Base-by-base conservation (phyloP, 768 basidiomycete species). In the Boletellus emodensis region DNA sequence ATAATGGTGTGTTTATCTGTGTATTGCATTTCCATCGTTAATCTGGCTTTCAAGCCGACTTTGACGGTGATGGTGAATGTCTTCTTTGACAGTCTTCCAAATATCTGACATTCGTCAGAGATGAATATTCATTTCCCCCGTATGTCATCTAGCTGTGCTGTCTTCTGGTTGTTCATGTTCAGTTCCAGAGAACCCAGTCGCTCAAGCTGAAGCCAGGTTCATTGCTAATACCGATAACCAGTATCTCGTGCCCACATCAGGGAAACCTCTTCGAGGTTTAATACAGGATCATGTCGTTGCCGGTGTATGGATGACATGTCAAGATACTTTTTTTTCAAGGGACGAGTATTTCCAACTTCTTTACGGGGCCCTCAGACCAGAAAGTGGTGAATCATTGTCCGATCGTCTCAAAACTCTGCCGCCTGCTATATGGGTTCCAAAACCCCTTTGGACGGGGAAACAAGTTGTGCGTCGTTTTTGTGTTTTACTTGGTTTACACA, bases 51-150 rank as follows among this genome's bases (percentile, higher is more conserved):
- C 40, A 56, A 87, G 86, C 92, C 61, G 92, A 95, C 69, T 95
- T 95, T 61, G 92, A 95, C 59, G 92, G 92, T 56, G 92, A 95
- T 71, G 87, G 87, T 85, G 53, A 60, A 78, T 65, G 33, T 40
- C 39, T 32, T 34, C 30, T 10, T 48, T 39, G 17, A 28, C 49
- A 8, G 22, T 33, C 43, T 33, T 17, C 13, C 36, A 39, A 28
- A 12, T 22, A 14, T 26, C 48, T 65, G 12, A 52, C 50, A 32
- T 22, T 26, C 35, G 51, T 37, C 41, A 92, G 95, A 99, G 68
- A 99, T 99, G 95, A 99, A 99, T 71, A 93, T 99, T 43, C 96
- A 99, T 74, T 99, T 99, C 60, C 94, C 96, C 60, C 95, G 92
- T 91, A 69, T 72, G 90, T 74, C 12, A 35, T 40, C 46, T 34